Evolutionary conservation across 2,329 filamentous ascomycete species (phyloP), one percentile per base, ranked within the genome.

Genomic region (Penicillium janthinellum): DNA sequence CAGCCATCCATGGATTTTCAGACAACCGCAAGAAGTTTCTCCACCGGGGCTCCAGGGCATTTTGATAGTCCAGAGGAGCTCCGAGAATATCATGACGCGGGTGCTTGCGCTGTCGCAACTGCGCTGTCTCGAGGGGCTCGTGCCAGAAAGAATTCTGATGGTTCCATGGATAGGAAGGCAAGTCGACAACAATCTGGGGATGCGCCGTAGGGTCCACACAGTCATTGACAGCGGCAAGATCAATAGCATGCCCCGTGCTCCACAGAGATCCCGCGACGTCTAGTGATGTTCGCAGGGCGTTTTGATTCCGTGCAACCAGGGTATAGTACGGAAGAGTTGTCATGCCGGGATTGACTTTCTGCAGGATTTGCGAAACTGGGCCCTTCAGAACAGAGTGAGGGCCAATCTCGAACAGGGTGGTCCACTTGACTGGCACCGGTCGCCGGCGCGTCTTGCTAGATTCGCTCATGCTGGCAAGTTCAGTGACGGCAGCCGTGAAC

Each of bases 111-210:
- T 73, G 68, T 7, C 70, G 62, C 50, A 68, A 56, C 25, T 71
- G 69, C 1, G 63, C 55, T 28, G 59, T 64, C 7, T 66, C 48
- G 3, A 64, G 25, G 0, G 60, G 58, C 45, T 81, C 79, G 8
- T 66, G 50, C 79, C 79, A 81, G 62, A 77, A 78, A 0, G 37
- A 66, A 2, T 67, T 69, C 4, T 73, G 71, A 42, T 78, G 77
- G 49, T 80, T 73, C 67, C 78, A 82, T 0, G 77, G 73, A 56
- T 81, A 82, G 1, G 71, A 63, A 0, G 79, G 78, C 1, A 76
- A 68, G 50, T 79, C 73, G 1, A 63, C 25, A 51, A 66, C 15
- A 34, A 59, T 49, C 22, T 31, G 53, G 12, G 57, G 56, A 22
- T 22, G 22, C 1, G n/a, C 44, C 37, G 61, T 54, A 8, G 37